Conservation (phyloP, 345 rosid species). For the Dimocarpus longan region DNA sequence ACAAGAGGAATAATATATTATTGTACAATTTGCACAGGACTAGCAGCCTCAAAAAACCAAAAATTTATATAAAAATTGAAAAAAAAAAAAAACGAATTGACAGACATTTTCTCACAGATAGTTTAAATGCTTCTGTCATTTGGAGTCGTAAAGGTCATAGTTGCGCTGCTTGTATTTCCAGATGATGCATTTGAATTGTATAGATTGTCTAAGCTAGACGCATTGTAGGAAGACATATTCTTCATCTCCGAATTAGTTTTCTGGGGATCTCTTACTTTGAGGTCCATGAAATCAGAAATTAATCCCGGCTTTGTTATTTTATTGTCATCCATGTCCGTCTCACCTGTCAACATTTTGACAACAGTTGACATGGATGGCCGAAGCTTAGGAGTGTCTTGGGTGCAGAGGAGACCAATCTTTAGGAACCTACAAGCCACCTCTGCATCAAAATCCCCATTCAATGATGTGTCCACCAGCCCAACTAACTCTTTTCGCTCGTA, state of each 20-base stretch:
- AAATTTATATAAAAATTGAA: not conserved
- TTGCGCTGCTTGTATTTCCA: constrained; percentile 45
- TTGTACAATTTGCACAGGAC: not conserved
- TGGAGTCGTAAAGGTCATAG: constrained; percentile 36
- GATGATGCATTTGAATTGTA: constrained; percentile 50
- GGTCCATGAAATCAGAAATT: constrained; percentile 80
- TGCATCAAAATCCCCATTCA: constrained; percentile 63
- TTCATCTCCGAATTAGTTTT: constrained; percentile 25
- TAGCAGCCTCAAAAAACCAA: not conserved
- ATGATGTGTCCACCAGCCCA: constrained; percentile 51
- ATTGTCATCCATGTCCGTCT: constrained; percentile 35
- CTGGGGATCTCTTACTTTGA: constrained; percentile 53
- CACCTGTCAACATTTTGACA: constrained; percentile 57
- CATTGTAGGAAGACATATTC: constrained; percentile 36
- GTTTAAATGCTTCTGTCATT: constrained; percentile 29
- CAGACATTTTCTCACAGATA: not conserved
- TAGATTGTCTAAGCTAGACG: constrained; percentile 44
- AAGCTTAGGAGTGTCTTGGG: constrained; percentile 71
- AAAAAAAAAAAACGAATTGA: not conserved
- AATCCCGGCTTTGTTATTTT: constrained; percentile 68
- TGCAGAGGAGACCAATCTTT: constrained; percentile 75
- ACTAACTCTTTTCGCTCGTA: constrained; percentile 73
- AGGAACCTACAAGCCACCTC: constrained; percentile 73
- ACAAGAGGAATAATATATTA: not conserved
- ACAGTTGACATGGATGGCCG: constrained; percentile 76